These are phyloP conservation scores for Salmacisia buchloeana DNA, from an alignment of 1,284 basidiomycete genomes.

Conservation along the genomic window DNA sequence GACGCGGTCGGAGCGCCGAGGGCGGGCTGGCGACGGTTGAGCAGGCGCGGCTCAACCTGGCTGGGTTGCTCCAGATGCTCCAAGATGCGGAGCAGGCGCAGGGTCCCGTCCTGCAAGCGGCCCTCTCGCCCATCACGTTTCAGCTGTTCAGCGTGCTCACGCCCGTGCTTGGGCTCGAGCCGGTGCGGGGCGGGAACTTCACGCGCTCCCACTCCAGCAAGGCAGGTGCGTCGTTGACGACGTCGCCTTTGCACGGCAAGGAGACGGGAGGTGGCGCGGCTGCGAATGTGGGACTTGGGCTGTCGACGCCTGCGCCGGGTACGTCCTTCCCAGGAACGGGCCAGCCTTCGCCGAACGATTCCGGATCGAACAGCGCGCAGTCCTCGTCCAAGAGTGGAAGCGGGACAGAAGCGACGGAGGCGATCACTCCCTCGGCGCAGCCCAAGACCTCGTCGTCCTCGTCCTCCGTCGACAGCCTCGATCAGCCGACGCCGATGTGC, in stretches of 20 bases:
- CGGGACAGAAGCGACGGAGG: too few species aligned
- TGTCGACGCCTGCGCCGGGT: not conserved
- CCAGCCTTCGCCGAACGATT: not conserved
- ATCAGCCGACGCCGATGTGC: conserved; percentile 8
- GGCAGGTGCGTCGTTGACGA: not conserved
- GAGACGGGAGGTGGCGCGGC: not conserved
- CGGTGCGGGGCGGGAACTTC: too few species aligned
- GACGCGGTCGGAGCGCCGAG: not conserved
- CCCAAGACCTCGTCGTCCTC: not conserved
- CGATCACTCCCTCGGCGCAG: not conserved
- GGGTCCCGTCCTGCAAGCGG: conserved; percentile 20
- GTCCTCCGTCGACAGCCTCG: conserved; percentile 2
- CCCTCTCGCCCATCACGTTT: conserved; percentile 19
- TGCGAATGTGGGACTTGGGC: not conserved
- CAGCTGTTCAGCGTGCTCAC: conserved; percentile 31
- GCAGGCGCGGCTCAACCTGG: conserved; percentile 10
- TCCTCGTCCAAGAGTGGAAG: not conserved
- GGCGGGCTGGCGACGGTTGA: conserved; percentile 14
- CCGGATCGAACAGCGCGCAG: not conserved
- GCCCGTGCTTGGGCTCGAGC: conserved; percentile 24
- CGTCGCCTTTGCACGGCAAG: not conserved
- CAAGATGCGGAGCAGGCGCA: conserved; percentile 15
- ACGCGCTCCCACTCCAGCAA: not conserved
- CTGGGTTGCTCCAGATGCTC: conserved; percentile 14
- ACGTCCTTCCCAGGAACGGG: not conserved